phyloP scores from a whole-genome alignment of 2,329 filamentous ascomycete genomes.

The Paracamarosporium sp. region DNA sequence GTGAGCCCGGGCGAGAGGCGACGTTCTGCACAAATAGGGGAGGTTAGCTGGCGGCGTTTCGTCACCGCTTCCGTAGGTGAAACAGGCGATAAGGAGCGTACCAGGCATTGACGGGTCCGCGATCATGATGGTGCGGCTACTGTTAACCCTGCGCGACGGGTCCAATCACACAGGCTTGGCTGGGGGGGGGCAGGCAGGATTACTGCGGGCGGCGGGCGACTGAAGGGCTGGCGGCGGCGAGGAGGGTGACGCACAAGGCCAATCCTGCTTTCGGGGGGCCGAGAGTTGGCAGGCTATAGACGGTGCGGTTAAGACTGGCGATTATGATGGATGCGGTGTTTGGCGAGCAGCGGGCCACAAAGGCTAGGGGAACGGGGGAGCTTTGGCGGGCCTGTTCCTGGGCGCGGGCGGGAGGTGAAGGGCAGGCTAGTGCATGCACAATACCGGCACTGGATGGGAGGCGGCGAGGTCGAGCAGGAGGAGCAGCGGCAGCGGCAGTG shows the following conservation, averaged over 20 bases:
- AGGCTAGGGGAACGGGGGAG: background rate
- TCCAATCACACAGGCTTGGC: conserved; percentile 42
- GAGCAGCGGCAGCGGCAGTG: too few relatives aligned
- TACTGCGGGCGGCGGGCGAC: conserved; percentile 23
- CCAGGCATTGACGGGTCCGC: conserved; percentile 52
- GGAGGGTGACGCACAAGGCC: conserved; percentile 27
- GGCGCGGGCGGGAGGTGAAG: conserved; percentile 19
- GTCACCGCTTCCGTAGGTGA: conserved; percentile 40
- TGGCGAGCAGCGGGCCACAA: conserved; percentile 31
- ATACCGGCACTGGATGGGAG: conserved; percentile 15
- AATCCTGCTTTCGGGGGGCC: conserved; percentile 18
- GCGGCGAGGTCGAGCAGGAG: too few relatives aligned
- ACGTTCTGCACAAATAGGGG: conserved; percentile 46
- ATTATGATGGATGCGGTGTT: conserved; percentile 16
- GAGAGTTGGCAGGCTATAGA: background rate
- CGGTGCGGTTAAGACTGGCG: conserved; percentile 34
- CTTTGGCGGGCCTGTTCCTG: conserved; percentile 1
- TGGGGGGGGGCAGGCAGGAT: conserved; percentile 23
- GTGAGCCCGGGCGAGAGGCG: conserved; percentile 63
- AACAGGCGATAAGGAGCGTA: conserved; percentile 45
- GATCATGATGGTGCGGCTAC: conserved; percentile 48
- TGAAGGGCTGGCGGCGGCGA: conserved; percentile 13
- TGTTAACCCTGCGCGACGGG: conserved; percentile 36
- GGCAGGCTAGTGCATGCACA: conserved; percentile 23
- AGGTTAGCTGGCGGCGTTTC: conserved; percentile 35